Conservation (phyloP, 192 early-diverging fungal species). For the Rhizophagus clarus region DNA sequence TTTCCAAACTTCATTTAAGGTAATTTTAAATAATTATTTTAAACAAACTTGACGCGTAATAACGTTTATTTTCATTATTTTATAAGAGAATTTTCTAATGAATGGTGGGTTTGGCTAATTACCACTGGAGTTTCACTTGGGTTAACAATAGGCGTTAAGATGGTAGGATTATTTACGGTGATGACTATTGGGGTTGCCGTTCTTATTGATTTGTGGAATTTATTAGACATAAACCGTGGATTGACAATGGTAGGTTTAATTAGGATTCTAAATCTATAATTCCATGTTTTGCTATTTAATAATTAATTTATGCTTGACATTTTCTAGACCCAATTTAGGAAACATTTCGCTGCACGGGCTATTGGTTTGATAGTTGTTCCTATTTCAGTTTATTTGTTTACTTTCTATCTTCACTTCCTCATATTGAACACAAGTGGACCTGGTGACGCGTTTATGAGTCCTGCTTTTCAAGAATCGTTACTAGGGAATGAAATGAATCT, state of each 20-base stretch:
- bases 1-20: conserved; percentile 71
- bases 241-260: conserved; percentile 54
- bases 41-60: conserved; percentile 12
- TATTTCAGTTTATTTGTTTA: conserved; percentile 73
- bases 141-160: conserved; percentile 81
- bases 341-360: conserved; percentile 86
- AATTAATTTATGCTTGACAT: too few relatives aligned
- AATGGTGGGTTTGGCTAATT: conserved; percentile 89
- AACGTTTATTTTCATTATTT: conserved; percentile 30
- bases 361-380: conserved; percentile 85
- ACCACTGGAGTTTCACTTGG: conserved; percentile 81
- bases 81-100: conserved; percentile 64
- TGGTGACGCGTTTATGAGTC: conserved; percentile 92
- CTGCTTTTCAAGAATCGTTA: conserved; percentile 84
- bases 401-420: conserved; percentile 93
- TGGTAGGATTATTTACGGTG: conserved; percentile 93
- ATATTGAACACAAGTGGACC: conserved; percentile 80
- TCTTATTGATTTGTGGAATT: conserved; percentile 87
- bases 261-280: not conserved
- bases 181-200: conserved; percentile 82
- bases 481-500: conserved; percentile 73
- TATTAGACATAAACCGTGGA: conserved; percentile 83
- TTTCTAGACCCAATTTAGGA: conserved; percentile 58
- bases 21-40: conserved; percentile 15
- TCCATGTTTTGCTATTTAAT: too few relatives aligned